Evolutionary conservation across 768 basidiomycete species (phyloP).

Genomic region (Suillus fuscotomentosus): DNA sequence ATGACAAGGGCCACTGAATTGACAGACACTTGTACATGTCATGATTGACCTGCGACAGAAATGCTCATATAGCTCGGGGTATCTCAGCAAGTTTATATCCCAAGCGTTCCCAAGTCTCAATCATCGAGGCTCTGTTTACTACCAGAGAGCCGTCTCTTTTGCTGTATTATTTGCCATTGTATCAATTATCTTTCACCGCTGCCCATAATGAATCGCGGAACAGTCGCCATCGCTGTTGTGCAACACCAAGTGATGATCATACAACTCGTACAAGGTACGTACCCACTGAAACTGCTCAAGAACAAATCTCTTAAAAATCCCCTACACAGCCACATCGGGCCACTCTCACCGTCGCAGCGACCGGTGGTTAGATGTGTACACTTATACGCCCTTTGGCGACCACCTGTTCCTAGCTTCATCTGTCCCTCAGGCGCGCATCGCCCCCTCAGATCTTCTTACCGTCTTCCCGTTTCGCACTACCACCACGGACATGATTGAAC

Average conservation of each 20-base stretch:
- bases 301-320: conserved; percentile 8
- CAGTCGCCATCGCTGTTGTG: conserved; percentile 67
- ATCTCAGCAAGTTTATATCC: not conserved
- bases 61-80: conserved; percentile 18
- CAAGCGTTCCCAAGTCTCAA: conserved; percentile 1
- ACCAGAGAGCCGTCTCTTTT: not conserved
- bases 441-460: conserved; percentile 54
- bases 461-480: conserved; percentile 46
- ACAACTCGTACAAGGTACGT: conserved; percentile 47
- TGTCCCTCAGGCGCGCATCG: conserved; percentile 62
- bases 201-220: conserved; percentile 49
- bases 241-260: conserved; percentile 67
- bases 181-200: conserved; percentile 13
- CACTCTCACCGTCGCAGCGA: conserved; percentile 56
- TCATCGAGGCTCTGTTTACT: not conserved
- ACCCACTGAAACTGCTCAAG: not conserved
- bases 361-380: conserved; percentile 63
- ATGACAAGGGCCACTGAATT: conserved; percentile 17
- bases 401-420: conserved; percentile 62
- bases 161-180: conserved; percentile 22
- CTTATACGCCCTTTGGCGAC: conserved; percentile 62
- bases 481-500: conserved; percentile 59
- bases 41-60: not conserved
- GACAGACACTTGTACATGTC: not conserved
- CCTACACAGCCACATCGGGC: conserved; percentile 32